These are phyloP conservation scores for Wickerhamiella cacticola DNA, from an alignment of 805 yeast species.

Conservation along the genomic window DNA sequence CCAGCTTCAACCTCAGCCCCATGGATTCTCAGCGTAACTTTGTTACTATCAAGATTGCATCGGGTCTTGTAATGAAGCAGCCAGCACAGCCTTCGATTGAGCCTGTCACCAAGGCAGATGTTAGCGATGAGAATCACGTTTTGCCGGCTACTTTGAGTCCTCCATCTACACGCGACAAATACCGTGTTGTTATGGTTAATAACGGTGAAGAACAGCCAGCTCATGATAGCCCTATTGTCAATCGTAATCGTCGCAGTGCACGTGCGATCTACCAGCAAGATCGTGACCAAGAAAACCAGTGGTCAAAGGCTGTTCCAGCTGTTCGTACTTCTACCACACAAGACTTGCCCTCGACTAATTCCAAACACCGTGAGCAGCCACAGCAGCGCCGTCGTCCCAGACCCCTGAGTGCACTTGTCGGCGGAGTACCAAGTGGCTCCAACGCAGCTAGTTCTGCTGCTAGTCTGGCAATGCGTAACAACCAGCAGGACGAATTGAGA, in stretches of 20 bases:
- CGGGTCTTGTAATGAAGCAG: conserved; percentile 37
- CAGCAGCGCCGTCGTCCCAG: conserved; percentile 9
- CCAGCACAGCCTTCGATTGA: conserved; percentile 17
- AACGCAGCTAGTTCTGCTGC: conserved; percentile 7
- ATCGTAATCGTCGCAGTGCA: conserved; percentile 14
- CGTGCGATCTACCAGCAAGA: conserved; percentile 1
- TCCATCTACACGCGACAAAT: conserved; percentile 77
- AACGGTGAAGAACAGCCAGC: conserved; percentile 12
- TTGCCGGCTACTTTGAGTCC: conserved; percentile 88
- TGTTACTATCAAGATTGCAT: conserved; percentile 47
- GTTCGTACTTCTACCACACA: conserved; percentile 13
- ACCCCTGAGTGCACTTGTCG: conserved; percentile 4
- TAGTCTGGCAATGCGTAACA: conserved; percentile 4
- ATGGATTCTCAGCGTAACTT: conserved; percentile 57
- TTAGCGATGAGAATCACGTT: conserved; percentile 34
- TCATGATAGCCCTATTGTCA: conserved; percentile 25
- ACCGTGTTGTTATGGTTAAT: conserved; percentile 36
- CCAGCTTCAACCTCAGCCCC: conserved; percentile 45
- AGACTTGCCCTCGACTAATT: neutral
- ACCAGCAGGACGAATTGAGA: neutral
- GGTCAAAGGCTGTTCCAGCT: conserved; percentile 11
- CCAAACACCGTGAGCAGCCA: neutral
- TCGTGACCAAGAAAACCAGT: conserved; percentile 4
- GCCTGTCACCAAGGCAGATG: conserved; percentile 33
- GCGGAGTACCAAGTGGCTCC: conserved; percentile 5